Evolutionary conservation across 2,329 filamentous ascomycete genomes (phyloP).

Genomic region (Claviceps sp.): DNA sequence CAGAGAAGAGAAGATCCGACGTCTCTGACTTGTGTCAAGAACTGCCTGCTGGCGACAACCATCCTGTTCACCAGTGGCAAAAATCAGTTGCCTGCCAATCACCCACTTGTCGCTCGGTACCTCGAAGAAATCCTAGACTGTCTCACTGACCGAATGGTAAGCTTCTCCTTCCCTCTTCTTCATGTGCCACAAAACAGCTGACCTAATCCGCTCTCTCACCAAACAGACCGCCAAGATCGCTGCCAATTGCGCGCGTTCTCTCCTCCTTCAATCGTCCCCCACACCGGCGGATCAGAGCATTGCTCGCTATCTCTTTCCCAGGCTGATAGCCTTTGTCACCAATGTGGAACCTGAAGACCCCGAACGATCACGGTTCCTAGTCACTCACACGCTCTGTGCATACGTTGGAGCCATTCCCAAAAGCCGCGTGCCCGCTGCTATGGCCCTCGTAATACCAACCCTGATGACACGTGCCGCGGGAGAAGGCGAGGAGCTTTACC

Average conservation of each 20-base stretch:
- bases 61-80: conserved; percentile 75
- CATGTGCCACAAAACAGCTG: neutral
- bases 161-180: neutral
- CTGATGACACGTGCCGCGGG: conserved; percentile 59
- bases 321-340: conserved; percentile 62
- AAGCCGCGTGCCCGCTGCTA: conserved; percentile 42
- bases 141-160: conserved; percentile 62
- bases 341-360: conserved; percentile 62
- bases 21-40: conserved; percentile 81
- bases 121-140: conserved; percentile 76
- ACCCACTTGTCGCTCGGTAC: conserved; percentile 61
- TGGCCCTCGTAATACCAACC: conserved; percentile 64
- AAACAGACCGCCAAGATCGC: conserved; percentile 70
- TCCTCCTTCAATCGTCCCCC: conserved; percentile 54
- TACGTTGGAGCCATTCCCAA: conserved; percentile 42
- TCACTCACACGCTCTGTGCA: conserved; percentile 63
- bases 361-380: conserved; percentile 55
- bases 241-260: conserved; percentile 74
- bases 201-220: neutral
- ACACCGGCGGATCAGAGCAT: conserved; percentile 59
- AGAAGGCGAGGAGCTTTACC: conserved; percentile 46
- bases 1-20: conserved; percentile 63
- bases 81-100: conserved; percentile 58
- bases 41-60: conserved; percentile 75
- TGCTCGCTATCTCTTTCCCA: conserved; percentile 59